phyloP scores from a whole-genome alignment of 2,329 filamentous ascomycete genomes.

The Endocalyx cinctus region DNA sequence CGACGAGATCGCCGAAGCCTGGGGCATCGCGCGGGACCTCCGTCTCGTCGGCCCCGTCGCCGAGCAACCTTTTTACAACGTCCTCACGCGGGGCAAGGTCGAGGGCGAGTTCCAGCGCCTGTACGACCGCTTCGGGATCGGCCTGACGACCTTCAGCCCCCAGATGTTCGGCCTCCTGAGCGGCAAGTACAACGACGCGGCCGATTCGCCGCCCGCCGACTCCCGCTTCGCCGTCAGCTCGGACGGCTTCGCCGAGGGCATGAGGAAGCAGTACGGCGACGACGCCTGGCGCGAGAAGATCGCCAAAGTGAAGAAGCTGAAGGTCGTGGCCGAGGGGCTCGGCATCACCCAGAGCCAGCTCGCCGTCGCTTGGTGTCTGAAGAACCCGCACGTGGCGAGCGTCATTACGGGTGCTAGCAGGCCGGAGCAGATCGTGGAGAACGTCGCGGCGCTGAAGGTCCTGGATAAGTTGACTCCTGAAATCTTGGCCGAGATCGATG shows the following conservation, averaged over 20 bases:
- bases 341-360: slow-evolving; percentile 48
- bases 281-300: slow-evolving; percentile 51
- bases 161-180: slow-evolving; percentile 54
- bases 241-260: slow-evolving; percentile 56
- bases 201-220: slow-evolving; percentile 56
- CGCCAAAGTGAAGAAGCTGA: slow-evolving; percentile 39
- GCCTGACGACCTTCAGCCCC: slow-evolving; percentile 45
- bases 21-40: slow-evolving; percentile 48
- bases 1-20: slow-evolving; percentile 55
- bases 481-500: slow-evolving; percentile 47
- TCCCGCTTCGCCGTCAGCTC: slow-evolving; percentile 59
- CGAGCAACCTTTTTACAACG: slow-evolving; percentile 54
- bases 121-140: slow-evolving; percentile 52
- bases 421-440: slow-evolving; percentile 48
- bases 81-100: slow-evolving; percentile 56
- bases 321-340: slow-evolving; percentile 53
- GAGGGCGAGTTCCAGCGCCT: slow-evolving; percentile 57
- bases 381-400: slow-evolving; percentile 48
- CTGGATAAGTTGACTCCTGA: slow-evolving; percentile 45
- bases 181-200: slow-evolving; percentile 61
- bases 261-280: slow-evolving; percentile 52
- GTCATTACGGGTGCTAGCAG: slow-evolving; percentile 50
- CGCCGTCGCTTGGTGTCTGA: slow-evolving; percentile 49
- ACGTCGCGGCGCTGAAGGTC: slow-evolving; percentile 41
- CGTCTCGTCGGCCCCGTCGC: slow-evolving; percentile 50